Evolutionary conservation across 2,329 filamentous ascomycete genomes (phyloP), one percentile per base, ranked within the genome.

Genomic region (Fusarium drepaniforme): DNA sequence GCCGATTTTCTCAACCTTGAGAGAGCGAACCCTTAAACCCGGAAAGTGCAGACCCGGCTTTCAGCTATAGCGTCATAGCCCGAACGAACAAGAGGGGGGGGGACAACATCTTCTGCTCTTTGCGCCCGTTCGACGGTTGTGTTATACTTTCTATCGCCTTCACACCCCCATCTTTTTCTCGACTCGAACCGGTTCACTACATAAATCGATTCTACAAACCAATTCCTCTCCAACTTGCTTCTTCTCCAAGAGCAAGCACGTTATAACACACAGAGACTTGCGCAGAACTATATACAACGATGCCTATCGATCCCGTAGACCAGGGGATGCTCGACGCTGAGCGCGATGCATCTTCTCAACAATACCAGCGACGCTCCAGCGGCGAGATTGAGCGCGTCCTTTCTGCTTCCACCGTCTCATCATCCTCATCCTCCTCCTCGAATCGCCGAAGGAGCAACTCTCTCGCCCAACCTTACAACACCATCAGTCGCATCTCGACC

Each of bases 401-500:
- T 23, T 88, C 90, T 6, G 83, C 85, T 3, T 89, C 88, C 6
- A 82, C 84, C 18, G 86, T 87, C 38, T 87, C 88, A 8, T 86
- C 85, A 0, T 86, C 87, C 0, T 87, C 88, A 2, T 87, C 85
- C 2, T 85, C 86, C 7, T 71, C 70, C 3, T 75, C 77, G 23
- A 65, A 68, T 18, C 63, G 70, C 60, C 65, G 67, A 69, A 38
- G 67, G 57, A 70, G 67, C 57, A 58, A 65, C 5, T 71, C 72
- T 16, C 64, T 68, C 21, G 81, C 81, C 46, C 83, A 72, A 30
- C 69, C 72, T 58, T 57, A 82, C 71, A 84, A 86, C 67, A 85
- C 83, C 61, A 88, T 94, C 83, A 91, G 88, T 78, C 87, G 91
- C 63, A 81, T 91, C n/a, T 87, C 90, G 7, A 94, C 92, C 5